Evolutionary conservation across 139 green algal genomes (phyloP).

Genomic region (Klebsormidium nitens): DNA sequence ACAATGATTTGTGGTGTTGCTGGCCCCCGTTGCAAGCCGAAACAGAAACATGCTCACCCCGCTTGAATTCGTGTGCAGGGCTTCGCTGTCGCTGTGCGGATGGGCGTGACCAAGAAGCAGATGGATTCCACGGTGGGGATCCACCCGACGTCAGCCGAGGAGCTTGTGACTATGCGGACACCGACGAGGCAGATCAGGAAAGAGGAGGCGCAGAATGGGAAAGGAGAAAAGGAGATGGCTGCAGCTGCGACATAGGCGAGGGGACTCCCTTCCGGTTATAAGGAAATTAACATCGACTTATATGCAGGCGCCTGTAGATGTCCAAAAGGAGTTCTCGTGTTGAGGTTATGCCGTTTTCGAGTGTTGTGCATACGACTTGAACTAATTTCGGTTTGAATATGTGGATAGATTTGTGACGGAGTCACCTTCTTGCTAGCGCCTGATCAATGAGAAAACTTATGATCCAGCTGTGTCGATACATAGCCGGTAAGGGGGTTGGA

Average conservation of each 20-base stretch:
- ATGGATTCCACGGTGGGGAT: constrained; percentile 91
- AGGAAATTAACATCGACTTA: background rate
- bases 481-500: too few species aligned
- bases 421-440: too few species aligned
- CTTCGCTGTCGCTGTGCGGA: constrained; percentile 88
- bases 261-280: background rate
- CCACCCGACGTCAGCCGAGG: constrained; percentile 83
- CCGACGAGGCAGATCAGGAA: constrained; percentile 24
- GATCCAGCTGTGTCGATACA: too few species aligned
- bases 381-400: too few species aligned
- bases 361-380: too few species aligned
- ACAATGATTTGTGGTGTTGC: too few species aligned
- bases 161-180: constrained; percentile 91
- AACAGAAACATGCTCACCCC: too few species aligned
- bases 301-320: background rate
- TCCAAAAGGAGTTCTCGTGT: too few species aligned
- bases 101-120: constrained; percentile 81
- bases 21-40: too few species aligned
- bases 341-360: too few species aligned
- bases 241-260: background rate
- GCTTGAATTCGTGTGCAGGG: constrained; percentile 58
- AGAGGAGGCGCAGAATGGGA: background rate
- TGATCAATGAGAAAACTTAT: too few species aligned
- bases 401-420: too few species aligned
- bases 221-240: background rate